Percentiles rank a stretch among this genome's conserved stretches.
Evolutionary conservation across 352 stramenopile genomes (phyloP).

Genomic region (Pythium angustatum): DNA sequence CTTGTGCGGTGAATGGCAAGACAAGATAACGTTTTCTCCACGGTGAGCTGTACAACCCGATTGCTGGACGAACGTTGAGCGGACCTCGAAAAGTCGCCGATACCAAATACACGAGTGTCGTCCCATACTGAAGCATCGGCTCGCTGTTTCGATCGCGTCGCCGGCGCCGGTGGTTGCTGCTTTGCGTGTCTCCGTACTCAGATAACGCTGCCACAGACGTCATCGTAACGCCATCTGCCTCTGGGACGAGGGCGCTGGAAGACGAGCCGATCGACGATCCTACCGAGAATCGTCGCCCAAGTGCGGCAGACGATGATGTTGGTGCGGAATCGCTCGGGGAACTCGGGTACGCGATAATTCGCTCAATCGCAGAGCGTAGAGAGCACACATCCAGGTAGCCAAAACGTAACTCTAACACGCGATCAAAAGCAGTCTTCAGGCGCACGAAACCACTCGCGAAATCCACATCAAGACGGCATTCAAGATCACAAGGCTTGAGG

Average conservation of each 20-base stretch:
- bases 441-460: conserved; percentile 59
- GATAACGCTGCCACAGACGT: conserved; percentile 16
- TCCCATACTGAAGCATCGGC: conserved; percentile 47
- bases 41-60: conserved; percentile 78
- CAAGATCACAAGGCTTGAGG: conserved; percentile 75
- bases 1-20: conserved; percentile 68
- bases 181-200: conserved; percentile 7
- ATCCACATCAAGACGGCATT: conserved; percentile 71
- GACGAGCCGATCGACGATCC: conserved; percentile 22
- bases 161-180: not conserved
- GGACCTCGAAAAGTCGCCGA: conserved; percentile 75
- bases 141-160: conserved; percentile 20
- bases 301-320: conserved; percentile 11
- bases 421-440: conserved; percentile 71
- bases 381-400: conserved; percentile 85
- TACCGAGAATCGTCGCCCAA: conserved; percentile 20
- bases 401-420: conserved; percentile 79
- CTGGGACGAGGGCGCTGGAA: conserved; percentile 8
- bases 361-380: conserved; percentile 56
- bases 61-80: conserved; percentile 66
- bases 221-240: conserved; percentile 18
- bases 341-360: conserved; percentile 47
- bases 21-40: conserved; percentile 86
- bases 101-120: conserved; percentile 69
- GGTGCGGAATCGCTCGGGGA: conserved; percentile 6